Evolutionary conservation across 1,284 basidiomycete species (phyloP), one percentile per base, ranked within the genome.

Genomic region (Dichomitus squalens): DNA sequence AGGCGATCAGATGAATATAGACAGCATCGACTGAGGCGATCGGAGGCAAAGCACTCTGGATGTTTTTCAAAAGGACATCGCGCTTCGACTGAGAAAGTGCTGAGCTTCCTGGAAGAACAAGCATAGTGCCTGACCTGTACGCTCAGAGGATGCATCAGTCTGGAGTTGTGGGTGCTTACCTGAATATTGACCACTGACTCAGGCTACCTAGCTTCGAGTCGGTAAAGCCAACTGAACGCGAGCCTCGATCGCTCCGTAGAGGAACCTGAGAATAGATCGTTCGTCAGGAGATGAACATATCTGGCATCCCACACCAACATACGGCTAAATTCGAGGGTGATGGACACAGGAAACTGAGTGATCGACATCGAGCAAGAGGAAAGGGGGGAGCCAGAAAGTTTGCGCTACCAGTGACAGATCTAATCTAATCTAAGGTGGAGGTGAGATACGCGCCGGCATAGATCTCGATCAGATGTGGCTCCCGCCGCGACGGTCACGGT

Each of bases 1-100:
- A 82, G 62, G 91, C 86, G 65, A 98, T 84, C 33, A 96, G 85
- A 75, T 99, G 96, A 4, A 97, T 72, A 79, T 90, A 95, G 59
- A 96, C 78, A 7, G 93, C 88, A 65, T 98, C 94, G 49, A 98
- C 73, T 9, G 88, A 85, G 7, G 75, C 69, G 66, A 97, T 74
- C 38, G 78, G 73, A 1, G 87, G 76, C 44, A 80, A 75, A 52
- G 70, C 70, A 44, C 76, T 70, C 68, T 88, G 87, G 56, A 95
- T 82, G 44, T 80, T 74, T 51, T 78, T 76, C 54, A 96, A 79
- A 27, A 96, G 82, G 43, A 81, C 80, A 49, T 84, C 79, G 55
- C 91, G 87, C 73, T 91, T 93, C 11, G 87, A 81, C 38, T 75
- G 73, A 4, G 92, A 90, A 58, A 93, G 75, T 12, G 84, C 83